Percentiles rank a stretch among this genome's conserved stretches.
Conservation (phyloP, 2,329 filamentous ascomycete species). For the Exophiala sp. region DNA sequence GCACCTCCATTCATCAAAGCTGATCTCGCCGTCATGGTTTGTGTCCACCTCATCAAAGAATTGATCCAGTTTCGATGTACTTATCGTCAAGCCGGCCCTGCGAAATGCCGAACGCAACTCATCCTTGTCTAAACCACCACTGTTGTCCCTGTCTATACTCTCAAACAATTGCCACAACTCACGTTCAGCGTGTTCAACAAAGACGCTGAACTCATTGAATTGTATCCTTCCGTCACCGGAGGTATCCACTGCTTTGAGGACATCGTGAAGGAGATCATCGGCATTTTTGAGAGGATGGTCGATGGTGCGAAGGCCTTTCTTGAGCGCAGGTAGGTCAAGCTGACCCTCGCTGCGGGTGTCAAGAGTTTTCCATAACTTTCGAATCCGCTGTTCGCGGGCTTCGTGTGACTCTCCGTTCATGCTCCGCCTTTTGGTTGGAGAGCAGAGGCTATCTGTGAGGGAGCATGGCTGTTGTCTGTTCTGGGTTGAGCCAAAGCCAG, state of each 20-base stretch:
- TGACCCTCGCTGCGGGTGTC: constrained; percentile 73
- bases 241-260: constrained; percentile 78
- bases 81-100: constrained; percentile 72
- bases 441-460: constrained; percentile 24
- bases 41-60: constrained; percentile 90
- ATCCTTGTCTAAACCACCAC: constrained; percentile 81
- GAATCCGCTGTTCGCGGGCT: constrained; percentile 75
- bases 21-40: constrained; percentile 83
- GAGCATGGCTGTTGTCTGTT: constrained; percentile 20
- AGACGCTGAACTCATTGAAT: constrained; percentile 85
- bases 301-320: constrained; percentile 79
- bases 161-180: constrained; percentile 79
- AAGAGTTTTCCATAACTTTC: constrained; percentile 78
- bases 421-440: constrained; percentile 37
- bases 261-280: constrained; percentile 74
- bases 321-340: constrained; percentile 78
- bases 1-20: constrained; percentile 95
- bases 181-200: constrained; percentile 81
- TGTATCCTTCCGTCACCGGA: constrained; percentile 87
- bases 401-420: constrained; percentile 74
- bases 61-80: constrained; percentile 69
- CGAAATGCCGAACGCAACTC: constrained; percentile 79
- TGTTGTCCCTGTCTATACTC: constrained; percentile 78
- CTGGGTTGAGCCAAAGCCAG: constrained; percentile 2
- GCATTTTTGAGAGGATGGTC: constrained; percentile 96